Evolutionary conservation across 768 basidiomycete species (phyloP), one percentile per base, ranked within the genome.

Genomic region (Boletus speciosus): DNA sequence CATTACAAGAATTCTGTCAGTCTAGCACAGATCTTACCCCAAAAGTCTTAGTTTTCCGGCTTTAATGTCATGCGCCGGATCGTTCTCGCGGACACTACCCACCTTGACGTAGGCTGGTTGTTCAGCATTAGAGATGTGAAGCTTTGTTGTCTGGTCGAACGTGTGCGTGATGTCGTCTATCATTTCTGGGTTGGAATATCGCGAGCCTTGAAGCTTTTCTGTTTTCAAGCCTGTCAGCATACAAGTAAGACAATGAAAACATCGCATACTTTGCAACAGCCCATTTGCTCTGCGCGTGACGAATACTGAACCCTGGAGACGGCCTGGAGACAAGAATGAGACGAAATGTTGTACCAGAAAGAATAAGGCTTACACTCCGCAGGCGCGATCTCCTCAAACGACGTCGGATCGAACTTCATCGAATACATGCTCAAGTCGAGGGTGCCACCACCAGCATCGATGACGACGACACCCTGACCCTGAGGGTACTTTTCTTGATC

Each of bases 401-500:
- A 59, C 58, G 68, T 49, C 61, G 73, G 70, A 11, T 61, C 15
- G 7, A 66, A 58, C 37, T 68, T 71, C 66, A 77, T 71, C n/a
- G 57, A 67, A 65, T 65, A 75, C 47, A 66, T 71, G 52, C 78
- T 79, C 21, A 75, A n/a, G 48, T 75, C 75, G 7, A 73, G 45
- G 1, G 71, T 76, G 0, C 72, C 70, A 6, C 78, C 76, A 15
- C 81, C 81, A 9, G 78, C 77, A 58, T 82, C 79, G 8, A 81
- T 72, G 19, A 81, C 64, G 10, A 80, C 66, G 6, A 80, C 61
- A 0, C 72, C 71, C 25, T 69, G 57, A 0, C 68, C 69, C 1
- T 53, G 31, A 50, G 70, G 45, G 15, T 53, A 19, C 4, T 49
- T 47, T 7, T 4, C 38, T 36, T 62, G 45, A 14, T 64, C 46